Conservation (phyloP, 169 alveolate species). For the Cryptosporidium ryanae region DNA sequence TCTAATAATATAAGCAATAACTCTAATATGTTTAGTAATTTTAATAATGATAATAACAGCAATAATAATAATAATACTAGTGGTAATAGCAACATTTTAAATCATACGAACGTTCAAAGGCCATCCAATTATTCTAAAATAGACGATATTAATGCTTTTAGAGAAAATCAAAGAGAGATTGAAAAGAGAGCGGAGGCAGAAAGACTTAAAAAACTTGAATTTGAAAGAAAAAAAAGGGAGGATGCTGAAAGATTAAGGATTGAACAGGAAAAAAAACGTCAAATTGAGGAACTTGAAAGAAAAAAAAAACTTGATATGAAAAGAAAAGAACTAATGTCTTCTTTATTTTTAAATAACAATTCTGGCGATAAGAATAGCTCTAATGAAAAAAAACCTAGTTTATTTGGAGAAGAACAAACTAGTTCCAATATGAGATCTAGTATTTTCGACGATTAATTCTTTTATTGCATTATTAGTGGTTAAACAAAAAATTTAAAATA, state of each 20-base stretch:
- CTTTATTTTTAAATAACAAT: constrained; percentile 16
- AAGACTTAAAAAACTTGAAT: constrained; percentile 54
- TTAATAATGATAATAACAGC: neutral
- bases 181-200: constrained; percentile 61
- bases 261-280: constrained; percentile 45
- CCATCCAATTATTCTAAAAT: neutral
- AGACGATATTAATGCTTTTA: neutral
- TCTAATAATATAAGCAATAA: neutral
- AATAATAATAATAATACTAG: neutral
- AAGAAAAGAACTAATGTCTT: constrained; percentile 59
- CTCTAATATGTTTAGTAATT: neutral
- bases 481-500: neutral
- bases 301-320: constrained; percentile 25
- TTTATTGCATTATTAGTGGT: neutral
- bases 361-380: neutral
- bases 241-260: constrained; percentile 63
- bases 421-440: constrained; percentile 2
- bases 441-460: constrained; percentile 40
- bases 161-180: constrained; percentile 51
- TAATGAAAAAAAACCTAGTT: constrained; percentile 57
- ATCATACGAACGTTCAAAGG: neutral
- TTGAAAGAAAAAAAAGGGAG: constrained; percentile 53
- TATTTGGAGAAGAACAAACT: constrained; percentile 59
- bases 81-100: neutral
- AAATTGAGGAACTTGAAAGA: constrained; percentile 61